Conservation (phyloP, 306 rosid species). For the Malus sieversii region DNA sequence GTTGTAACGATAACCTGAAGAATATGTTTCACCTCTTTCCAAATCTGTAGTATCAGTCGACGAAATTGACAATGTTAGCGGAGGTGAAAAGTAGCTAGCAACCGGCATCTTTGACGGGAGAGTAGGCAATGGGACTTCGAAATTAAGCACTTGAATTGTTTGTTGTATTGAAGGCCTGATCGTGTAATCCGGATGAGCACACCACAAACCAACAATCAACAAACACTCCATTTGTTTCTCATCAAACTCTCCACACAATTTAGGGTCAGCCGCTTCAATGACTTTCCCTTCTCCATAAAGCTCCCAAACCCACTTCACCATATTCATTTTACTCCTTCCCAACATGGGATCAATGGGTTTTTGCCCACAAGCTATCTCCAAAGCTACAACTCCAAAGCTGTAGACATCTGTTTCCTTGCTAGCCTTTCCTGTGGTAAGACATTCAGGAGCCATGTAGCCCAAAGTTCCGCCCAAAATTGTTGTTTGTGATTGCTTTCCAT, state of each 20-base stretch:
- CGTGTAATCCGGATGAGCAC: neutral
- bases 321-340: neutral
- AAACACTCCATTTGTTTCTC: neutral
- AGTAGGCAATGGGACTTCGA: neutral
- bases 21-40: neutral
- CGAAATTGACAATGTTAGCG: neutral
- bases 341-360: neutral
- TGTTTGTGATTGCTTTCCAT: slow-evolving; percentile 12
- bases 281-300: neutral
- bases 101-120: slow-evolving; percentile 3
- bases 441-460: slow-evolving; percentile 39
- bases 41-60: neutral
- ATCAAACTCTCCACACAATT: neutral
- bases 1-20: neutral
- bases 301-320: slow-evolving; percentile 7
- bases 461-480: slow-evolving; percentile 10
- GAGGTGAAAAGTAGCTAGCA: neutral
- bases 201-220: neutral
- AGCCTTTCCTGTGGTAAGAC: slow-evolving; percentile 15
- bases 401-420: slow-evolving; percentile 24
- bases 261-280: neutral
- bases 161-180: neutral
- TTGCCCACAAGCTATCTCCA: slow-evolving; percentile 31
- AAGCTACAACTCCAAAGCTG: slow-evolving; percentile 24
- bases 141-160: neutral